phyloP scores from a whole-genome alignment of 140 eudicot species.

The Erigeron philadelphicus region DNA sequence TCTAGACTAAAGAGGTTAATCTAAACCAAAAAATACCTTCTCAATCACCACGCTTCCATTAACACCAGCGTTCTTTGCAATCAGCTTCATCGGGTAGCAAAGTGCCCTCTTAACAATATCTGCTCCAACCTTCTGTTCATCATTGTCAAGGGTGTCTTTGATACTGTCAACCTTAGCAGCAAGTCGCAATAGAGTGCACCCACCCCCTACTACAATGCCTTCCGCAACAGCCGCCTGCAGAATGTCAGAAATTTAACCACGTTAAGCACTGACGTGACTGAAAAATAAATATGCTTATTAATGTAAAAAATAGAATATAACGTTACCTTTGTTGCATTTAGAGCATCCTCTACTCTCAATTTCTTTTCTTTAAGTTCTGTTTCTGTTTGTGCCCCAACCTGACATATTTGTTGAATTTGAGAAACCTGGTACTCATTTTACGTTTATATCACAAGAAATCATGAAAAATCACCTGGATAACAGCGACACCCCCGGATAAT shows the following conservation, averaged over 20 bases:
- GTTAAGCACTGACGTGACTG: not conserved
- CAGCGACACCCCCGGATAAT: constrained; percentile 74
- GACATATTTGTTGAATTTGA: constrained; percentile 6
- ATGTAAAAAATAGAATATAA: not conserved
- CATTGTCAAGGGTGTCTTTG: constrained; percentile 60
- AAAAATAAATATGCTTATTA: not conserved
- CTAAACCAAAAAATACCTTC: constrained; percentile 40
- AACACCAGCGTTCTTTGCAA: constrained; percentile 80
- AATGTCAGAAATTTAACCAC: not conserved
- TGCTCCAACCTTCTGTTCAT: constrained; percentile 74
- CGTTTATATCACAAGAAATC: not conserved
- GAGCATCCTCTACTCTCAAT: constrained; percentile 74
- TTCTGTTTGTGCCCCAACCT: constrained; percentile 83
- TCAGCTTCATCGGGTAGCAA: constrained; percentile 69
- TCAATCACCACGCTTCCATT: constrained; percentile 75
- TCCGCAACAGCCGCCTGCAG: constrained; percentile 76
- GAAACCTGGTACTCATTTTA: not conserved
- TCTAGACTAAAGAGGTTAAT: not conserved
- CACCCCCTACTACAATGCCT: constrained; percentile 82
- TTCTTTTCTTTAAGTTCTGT: constrained; percentile 77
- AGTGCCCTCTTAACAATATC: constrained; percentile 65
- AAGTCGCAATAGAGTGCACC: constrained; percentile 66
- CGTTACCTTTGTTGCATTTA: constrained; percentile 68
- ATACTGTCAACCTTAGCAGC: constrained; percentile 64
- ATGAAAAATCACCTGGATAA: constrained; percentile 46